Percentiles rank a stretch among this genome's conserved stretches.
These are phyloP conservation scores for Cryptococcus jaspeensis DNA, from an alignment of 1,284 basidiomycete genomes.

Conservation along the genomic window DNA sequence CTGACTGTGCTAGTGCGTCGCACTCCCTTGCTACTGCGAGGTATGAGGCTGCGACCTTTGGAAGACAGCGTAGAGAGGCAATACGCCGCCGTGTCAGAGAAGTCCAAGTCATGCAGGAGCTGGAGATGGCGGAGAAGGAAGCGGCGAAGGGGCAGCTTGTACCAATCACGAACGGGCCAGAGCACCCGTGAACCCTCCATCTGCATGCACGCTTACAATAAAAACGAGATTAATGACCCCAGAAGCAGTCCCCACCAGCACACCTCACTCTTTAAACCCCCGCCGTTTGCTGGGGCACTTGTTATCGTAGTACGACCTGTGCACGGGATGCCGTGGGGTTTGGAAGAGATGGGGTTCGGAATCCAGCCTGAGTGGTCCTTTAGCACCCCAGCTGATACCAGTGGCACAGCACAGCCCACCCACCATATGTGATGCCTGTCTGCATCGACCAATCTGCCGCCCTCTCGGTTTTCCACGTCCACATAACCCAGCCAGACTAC, in stretches of 20 bases:
- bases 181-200: neutral
- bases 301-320: too few species aligned
- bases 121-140: slow-evolving; percentile 34
- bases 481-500: slow-evolving; percentile 37
- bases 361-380: slow-evolving; percentile 32
- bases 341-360: slow-evolving; percentile 36
- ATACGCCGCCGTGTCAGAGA: slow-evolving; percentile 45
- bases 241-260: neutral
- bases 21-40: slow-evolving; percentile 45
- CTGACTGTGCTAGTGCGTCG: slow-evolving; percentile 36
- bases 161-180: too few species aligned
- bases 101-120: slow-evolving; percentile 37
- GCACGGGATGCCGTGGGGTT: slow-evolving; percentile 27
- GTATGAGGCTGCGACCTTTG: slow-evolving; percentile 43
- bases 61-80: slow-evolving; percentile 43
- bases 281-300: too few species aligned
- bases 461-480: slow-evolving; percentile 49
- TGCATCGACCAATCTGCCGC: slow-evolving; percentile 66
- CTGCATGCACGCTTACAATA: neutral
- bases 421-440: slow-evolving; percentile 40
- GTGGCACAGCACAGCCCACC: neutral
- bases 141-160: too few species aligned
- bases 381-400: neutral
- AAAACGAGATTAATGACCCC: too few species aligned
- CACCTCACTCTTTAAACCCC: slow-evolving; percentile 13